Evolutionary conservation across 768 basidiomycete genomes (phyloP), one percentile per base, ranked within the genome.

Genomic region (Macrolepiota albuminosa): DNA sequence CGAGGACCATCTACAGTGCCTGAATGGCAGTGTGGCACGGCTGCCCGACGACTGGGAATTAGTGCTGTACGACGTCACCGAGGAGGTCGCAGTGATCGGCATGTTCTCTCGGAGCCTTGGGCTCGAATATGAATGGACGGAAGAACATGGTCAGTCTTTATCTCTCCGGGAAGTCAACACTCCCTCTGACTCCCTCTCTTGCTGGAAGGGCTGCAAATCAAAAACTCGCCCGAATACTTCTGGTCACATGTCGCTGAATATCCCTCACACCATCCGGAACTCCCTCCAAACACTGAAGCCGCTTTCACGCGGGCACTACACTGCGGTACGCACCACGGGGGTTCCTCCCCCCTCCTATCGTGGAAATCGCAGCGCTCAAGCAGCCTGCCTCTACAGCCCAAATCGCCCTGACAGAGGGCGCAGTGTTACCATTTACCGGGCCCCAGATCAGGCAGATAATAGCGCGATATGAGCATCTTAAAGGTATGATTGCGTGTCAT

Each of bases 221-320:
- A 70, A 51, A 40, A 64, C 2, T 68, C 68, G 52, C 54, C 63
- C 7, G 71, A 74, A 58, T 68, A 75, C 31, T 79, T 74, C 63
- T 79, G 78, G 78, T 72, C 77, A 16, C 70, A 73, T 61, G 69
- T 79, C 42, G 73, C 75, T 34, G 78, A 78, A 63, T 78, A 74
- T 59, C 78, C 78, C 11, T 75, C 74, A 4, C 78, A 79, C 61
- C 75, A 76, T 59, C 53, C 61, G 14, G 63, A 70, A 34, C 71
- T 64, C 45, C 45, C 58, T 8, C 59, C 48, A 16, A 57, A 51
- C 51, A 39, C 59, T 29, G 59, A 56, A 42, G 29, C 33, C 16
- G 36, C 6, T 1, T 55, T 63, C 14, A 56, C 31, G 18, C 51
- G 50, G n/a, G 51, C 61, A 18, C 21, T 61, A 14, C 4, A 24